A percentile compares a stretch with the other conserved stretches of the same genome.
These are phyloP conservation scores for Eucalyptus pumila DNA, from an alignment of 345 rosid genomes.

Conservation along the genomic window DNA sequence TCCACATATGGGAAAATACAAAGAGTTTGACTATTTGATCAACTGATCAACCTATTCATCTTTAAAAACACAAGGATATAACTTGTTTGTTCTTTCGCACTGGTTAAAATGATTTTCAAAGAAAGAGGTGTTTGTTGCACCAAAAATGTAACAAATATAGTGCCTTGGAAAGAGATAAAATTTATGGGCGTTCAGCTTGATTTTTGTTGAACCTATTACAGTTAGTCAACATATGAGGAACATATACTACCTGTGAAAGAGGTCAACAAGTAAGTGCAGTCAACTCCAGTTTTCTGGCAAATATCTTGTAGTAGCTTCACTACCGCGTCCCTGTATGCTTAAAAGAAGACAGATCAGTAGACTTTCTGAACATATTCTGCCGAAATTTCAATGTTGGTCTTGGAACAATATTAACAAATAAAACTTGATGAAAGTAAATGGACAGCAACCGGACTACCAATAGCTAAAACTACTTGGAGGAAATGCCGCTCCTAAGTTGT, in stretches of 20 bases:
- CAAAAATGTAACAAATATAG: neutral
- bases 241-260: slow-evolving; percentile 27
- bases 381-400: neutral
- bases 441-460: neutral
- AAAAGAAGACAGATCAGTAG: neutral
- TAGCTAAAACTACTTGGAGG: neutral
- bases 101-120: neutral
- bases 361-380: neutral
- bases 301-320: slow-evolving; percentile 11
- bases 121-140: neutral
- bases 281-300: slow-evolving; percentile 20
- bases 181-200: neutral
- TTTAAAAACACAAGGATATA: neutral
- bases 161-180: neutral
- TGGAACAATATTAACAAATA: neutral
- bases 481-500: neutral
- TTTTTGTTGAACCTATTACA: neutral
- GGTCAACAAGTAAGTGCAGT: slow-evolving; percentile 30
- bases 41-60: neutral
- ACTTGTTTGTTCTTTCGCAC: neutral
- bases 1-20: neutral
- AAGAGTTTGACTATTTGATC: neutral
- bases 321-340: slow-evolving; percentile 12
- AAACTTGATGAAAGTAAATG: neutral
- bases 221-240: neutral